Conservation (phyloP, 2,329 filamentous ascomycete genomes). For the Rutstroemia sydowiana region DNA sequence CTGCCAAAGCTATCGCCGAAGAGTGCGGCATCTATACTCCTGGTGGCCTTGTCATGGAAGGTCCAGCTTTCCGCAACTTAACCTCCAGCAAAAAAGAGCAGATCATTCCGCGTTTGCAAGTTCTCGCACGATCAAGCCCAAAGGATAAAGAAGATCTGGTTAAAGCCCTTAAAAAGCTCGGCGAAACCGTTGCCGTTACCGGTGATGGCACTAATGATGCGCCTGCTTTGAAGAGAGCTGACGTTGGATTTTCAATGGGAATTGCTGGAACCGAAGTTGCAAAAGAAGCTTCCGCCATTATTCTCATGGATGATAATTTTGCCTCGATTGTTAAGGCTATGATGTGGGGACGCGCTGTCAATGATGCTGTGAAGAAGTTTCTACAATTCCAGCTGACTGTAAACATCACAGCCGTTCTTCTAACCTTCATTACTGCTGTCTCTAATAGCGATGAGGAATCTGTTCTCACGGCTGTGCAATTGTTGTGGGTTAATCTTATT, state of each 20-base stretch:
- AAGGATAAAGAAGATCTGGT: conserved; percentile 64
- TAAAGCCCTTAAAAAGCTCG: conserved; percentile 54
- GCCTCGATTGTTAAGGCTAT: conserved; percentile 55
- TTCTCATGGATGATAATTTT: conserved; percentile 57
- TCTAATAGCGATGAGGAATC: conserved; percentile 54
- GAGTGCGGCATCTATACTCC: conserved; percentile 57
- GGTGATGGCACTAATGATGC: conserved; percentile 62
- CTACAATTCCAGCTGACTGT: conserved; percentile 58
- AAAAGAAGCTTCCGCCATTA: conserved; percentile 54
- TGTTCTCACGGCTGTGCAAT: conserved; percentile 69
- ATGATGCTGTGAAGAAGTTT: conserved; percentile 47
- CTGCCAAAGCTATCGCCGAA: conserved; percentile 64
- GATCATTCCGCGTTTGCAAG: conserved; percentile 54
- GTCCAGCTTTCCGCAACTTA: conserved; percentile 57
- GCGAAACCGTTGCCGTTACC: conserved; percentile 59
- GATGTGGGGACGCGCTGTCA: conserved; percentile 54
- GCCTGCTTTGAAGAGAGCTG: conserved; percentile 56
- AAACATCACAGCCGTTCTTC: conserved; percentile 72
- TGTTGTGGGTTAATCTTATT: conserved; percentile 78
- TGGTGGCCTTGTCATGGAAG: conserved; percentile 60
- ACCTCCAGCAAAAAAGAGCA: conserved; percentile 51
- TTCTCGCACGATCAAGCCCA: conserved; percentile 61
- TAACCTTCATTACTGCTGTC: conserved; percentile 73
- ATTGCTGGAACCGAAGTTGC: conserved; percentile 58
- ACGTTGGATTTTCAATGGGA: conserved; percentile 63